Conservation (phyloP, 257 asterid species). For the Leonotis leonurus region DNA sequence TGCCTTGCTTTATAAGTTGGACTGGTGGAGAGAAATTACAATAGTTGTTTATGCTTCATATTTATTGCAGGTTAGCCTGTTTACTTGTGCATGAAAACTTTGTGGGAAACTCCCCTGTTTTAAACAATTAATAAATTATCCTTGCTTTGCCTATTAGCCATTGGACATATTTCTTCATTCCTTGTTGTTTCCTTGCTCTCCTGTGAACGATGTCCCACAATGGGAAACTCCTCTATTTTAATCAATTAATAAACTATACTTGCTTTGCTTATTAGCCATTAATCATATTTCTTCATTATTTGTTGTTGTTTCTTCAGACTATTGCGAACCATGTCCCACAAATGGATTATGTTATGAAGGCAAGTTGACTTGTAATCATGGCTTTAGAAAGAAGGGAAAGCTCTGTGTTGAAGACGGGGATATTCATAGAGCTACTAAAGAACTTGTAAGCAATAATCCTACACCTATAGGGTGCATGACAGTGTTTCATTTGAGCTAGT, state of each 20-base stretch:
- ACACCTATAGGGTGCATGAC: neutral
- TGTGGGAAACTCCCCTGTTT: neutral
- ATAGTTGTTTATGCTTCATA: neutral
- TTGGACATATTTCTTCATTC: neutral
- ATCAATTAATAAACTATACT: neutral
- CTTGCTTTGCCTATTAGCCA: slow-evolving; percentile 4
- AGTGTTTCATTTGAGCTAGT: neutral
- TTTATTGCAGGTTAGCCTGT: neutral
- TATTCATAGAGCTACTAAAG: slow-evolving; percentile 49
- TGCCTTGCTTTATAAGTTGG: neutral
- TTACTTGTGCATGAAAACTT: neutral
- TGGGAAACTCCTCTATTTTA: neutral
- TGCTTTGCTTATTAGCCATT: slow-evolving; percentile 4
- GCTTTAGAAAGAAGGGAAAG: slow-evolving; percentile 56
- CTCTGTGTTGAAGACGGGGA: slow-evolving; percentile 70
- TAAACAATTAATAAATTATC: neutral
- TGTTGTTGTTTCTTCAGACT: slow-evolving; percentile 38
- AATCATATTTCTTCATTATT: neutral
- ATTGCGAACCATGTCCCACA: slow-evolving; percentile 73
- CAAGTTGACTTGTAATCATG: slow-evolving; percentile 57
- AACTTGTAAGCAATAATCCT: slow-evolving; percentile 39
- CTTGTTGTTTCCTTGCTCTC: neutral
- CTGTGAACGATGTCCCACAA: no score
- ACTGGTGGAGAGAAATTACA: neutral
- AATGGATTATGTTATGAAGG: slow-evolving; percentile 77